Evolutionary conservation across 2,329 filamentous ascomycete species (phyloP).

Genomic region (Aspergillus transmontanensis): DNA sequence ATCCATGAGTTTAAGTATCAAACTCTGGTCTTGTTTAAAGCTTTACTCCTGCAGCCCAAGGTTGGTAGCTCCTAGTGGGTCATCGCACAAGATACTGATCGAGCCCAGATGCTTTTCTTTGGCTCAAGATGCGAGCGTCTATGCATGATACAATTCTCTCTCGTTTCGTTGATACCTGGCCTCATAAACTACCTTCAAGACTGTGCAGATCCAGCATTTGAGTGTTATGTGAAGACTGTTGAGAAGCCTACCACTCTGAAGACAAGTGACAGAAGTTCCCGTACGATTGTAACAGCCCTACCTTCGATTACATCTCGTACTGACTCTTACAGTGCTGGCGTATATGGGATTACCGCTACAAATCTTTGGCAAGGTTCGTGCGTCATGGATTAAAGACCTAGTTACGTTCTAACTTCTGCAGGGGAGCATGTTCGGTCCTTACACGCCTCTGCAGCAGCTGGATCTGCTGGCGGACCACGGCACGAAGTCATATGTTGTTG

Average conservation of each 20-base stretch:
- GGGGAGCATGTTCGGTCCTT: conserved; percentile 94
- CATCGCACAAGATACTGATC: conserved; percentile 16
- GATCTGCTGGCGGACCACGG: conserved; percentile 90
- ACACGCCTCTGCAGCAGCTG: conserved; percentile 93
- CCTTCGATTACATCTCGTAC: conserved; percentile 9
- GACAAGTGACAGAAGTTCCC: conserved; percentile 86
- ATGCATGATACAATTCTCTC: conserved; percentile 98
- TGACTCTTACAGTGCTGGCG: conserved; percentile 63
- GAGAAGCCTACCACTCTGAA: conserved; percentile 80
- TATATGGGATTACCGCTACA: conserved; percentile 96
- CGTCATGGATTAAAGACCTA: background rate
- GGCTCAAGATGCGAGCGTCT: conserved; percentile 92
- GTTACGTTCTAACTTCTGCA: conserved; percentile 41
- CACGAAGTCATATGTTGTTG: conserved; percentile 96
- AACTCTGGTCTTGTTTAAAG: conserved; percentile 91
- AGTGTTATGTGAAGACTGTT: conserved; percentile 75
- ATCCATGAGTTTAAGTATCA: conserved; percentile 95
- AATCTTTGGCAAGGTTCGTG: conserved; percentile 80
- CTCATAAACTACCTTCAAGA: conserved; percentile 90
- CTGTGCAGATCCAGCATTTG: conserved; percentile 89
- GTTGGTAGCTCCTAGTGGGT: conserved; percentile 48
- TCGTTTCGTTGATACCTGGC: conserved; percentile 92
- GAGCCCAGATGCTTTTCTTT: conserved; percentile 88
- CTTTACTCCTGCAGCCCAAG: conserved; percentile 90
- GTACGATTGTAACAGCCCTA: conserved; percentile 41